These are phyloP conservation scores for Alternaria solani DNA, from an alignment of 2,329 filamentous ascomycete species.

Conservation along the genomic window DNA sequence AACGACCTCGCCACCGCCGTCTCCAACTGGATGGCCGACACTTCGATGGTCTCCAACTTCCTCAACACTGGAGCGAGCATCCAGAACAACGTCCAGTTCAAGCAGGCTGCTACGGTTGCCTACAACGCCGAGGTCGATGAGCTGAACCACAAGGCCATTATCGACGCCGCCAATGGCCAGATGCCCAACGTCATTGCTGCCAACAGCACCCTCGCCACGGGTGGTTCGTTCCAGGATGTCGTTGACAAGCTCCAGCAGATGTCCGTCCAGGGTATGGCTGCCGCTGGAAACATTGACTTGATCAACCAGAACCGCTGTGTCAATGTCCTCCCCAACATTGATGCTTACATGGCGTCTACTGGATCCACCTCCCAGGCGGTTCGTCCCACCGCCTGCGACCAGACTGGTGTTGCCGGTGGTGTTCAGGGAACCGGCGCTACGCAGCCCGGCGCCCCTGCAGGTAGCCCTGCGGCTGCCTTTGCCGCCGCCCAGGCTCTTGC, in stretches of 20 bases:
- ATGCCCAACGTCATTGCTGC: slow-evolving; percentile 44
- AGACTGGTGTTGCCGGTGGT: slow-evolving; percentile 46
- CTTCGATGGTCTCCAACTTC: slow-evolving; percentile 51
- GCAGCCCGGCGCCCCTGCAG: slow-evolving; percentile 38
- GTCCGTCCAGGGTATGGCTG: slow-evolving; percentile 44
- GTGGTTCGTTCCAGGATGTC: slow-evolving; percentile 50
- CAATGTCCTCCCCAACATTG: slow-evolving; percentile 49
- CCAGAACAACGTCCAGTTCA: slow-evolving; percentile 47
- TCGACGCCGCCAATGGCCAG: slow-evolving; percentile 39
- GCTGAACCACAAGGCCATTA: slow-evolving; percentile 50
- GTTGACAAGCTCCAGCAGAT: slow-evolving; percentile 51
- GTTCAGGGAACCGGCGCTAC: slow-evolving; percentile 43
- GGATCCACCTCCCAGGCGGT: slow-evolving; percentile 41
- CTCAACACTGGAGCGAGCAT: slow-evolving; percentile 45
- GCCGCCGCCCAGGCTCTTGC: slow-evolving; percentile 38
- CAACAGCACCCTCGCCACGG: slow-evolving; percentile 49
- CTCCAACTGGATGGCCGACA: slow-evolving; percentile 50
- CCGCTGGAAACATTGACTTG: slow-evolving; percentile 45
- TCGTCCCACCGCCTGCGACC: slow-evolving; percentile 42
- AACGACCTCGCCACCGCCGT: slow-evolving; percentile 47
- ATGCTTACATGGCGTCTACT: slow-evolving; percentile 48
- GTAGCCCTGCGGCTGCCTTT: slow-evolving; percentile 43
- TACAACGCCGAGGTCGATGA: slow-evolving; percentile 52
- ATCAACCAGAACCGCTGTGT: slow-evolving; percentile 51
- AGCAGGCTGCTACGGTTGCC: slow-evolving; percentile 47